phyloP scores from a whole-genome alignment of 2,329 filamentous ascomycete genomes.

The Diaporthe citrichinensis region DNA sequence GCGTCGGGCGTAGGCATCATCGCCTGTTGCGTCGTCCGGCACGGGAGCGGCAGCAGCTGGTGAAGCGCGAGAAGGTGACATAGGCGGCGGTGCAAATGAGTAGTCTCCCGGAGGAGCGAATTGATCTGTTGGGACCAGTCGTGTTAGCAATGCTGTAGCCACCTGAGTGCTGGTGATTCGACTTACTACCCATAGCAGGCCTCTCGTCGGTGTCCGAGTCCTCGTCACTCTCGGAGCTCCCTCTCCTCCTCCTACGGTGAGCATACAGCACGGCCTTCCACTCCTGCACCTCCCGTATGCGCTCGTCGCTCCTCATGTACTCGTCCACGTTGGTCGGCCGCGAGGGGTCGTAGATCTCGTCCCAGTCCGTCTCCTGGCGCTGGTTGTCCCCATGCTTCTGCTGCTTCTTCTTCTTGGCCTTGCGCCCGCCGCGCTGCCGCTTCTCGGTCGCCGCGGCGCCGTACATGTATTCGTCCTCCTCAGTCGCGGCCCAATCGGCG shows the following conservation, averaged over 20 bases:
- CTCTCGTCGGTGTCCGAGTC: conserved; percentile 51
- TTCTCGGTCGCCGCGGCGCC: conserved; percentile 69
- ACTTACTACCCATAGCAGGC: conserved; percentile 53
- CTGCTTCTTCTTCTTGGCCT: conserved; percentile 79
- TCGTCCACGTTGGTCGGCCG: conserved; percentile 88
- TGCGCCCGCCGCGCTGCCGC: conserved; percentile 80
- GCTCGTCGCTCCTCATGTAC: conserved; percentile 87
- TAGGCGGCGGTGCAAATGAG: conserved; percentile 70
- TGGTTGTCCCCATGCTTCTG: conserved; percentile 73
- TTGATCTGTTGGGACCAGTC: conserved; percentile 57
- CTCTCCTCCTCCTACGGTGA: conserved; percentile 67
- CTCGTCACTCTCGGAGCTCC: conserved; percentile 58
- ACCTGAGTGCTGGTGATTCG: background rate
- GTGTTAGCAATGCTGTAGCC: conserved; percentile 43
- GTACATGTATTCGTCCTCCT: conserved; percentile 87
- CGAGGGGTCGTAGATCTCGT: conserved; percentile 89
- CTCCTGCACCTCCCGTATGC: conserved; percentile 82
- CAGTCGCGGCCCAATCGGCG: conserved; percentile 84
- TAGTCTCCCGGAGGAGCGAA: conserved; percentile 73
- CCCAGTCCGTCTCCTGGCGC: conserved; percentile 81
- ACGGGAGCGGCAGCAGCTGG: conserved; percentile 59
- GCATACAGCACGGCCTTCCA: conserved; percentile 89
- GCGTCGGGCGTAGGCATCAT: conserved; percentile 78
- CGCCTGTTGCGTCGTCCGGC: conserved; percentile 73
- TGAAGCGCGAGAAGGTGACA: conserved; percentile 58